Evolutionary conservation across 345 rosid species (phyloP).

Genomic region (Dimocarpus longan): DNA sequence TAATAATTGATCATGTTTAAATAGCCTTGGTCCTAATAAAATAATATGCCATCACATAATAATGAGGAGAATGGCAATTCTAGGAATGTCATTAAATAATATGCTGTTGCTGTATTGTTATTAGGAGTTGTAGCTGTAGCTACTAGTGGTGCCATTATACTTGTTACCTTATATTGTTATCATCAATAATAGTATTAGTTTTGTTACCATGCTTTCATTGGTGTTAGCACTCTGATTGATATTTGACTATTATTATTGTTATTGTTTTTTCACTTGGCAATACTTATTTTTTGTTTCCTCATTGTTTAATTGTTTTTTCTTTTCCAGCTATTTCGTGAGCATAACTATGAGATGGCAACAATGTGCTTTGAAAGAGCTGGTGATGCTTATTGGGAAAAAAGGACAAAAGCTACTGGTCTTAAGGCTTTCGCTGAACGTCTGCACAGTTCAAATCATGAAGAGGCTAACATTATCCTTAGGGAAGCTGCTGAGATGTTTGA

Average conservation of each 20-base stretch:
- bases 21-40: background rate
- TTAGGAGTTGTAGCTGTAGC: too few relatives aligned
- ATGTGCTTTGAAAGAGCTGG: conserved; percentile 55
- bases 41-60: background rate
- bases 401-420: conserved; percentile 48
- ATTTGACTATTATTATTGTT: background rate
- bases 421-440: conserved; percentile 42
- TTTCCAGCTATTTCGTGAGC: conserved; percentile 44
- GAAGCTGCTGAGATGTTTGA: conserved; percentile 52
- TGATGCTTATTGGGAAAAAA: conserved; percentile 39
- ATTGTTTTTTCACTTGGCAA: too few relatives aligned
- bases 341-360: conserved; percentile 50
- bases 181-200: background rate
- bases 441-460: conserved; percentile 35
- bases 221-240: background rate
- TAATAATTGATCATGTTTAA: too few relatives aligned
- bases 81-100: background rate
- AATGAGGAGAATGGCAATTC: background rate
- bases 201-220: background rate
- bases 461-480: conserved; percentile 33
- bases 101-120: too few relatives aligned
- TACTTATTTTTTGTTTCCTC: background rate
- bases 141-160: background rate
- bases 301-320: conserved; percentile 2
- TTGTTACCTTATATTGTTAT: too few relatives aligned